Conservation (phyloP, 352 stramenopile genomes). For the Phytophthora meadii region DNA sequence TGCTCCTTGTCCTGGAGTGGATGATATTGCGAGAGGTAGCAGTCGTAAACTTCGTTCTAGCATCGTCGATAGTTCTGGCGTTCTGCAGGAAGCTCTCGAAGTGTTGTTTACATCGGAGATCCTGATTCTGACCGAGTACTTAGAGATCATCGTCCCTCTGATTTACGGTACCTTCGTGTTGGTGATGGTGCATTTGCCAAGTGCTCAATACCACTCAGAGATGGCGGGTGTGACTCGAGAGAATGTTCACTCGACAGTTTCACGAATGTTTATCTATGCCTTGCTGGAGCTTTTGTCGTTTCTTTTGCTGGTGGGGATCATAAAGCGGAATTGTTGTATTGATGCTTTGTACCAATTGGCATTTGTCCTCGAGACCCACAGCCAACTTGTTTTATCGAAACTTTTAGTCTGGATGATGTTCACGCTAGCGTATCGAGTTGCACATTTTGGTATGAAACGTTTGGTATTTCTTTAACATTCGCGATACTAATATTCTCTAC, state of each 20-base stretch:
- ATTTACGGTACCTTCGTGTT: conserved; percentile 3
- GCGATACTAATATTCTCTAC: too few species aligned
- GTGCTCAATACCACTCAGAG: conserved; percentile 8
- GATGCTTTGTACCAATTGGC: conserved; percentile 26
- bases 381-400: too few species aligned
- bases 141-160: conserved; percentile 5
- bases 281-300: conserved; percentile 27
- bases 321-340: conserved; percentile 15
- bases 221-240: neutral
- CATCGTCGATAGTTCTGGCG: neutral
- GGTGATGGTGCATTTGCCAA: conserved; percentile 5
- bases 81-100: neutral
- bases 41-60: neutral
- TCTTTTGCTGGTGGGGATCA: conserved; percentile 2
- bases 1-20: neutral
- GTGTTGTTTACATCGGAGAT: conserved; percentile 4
- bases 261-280: conserved; percentile 14
- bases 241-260: neutral
- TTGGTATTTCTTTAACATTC: too few species aligned
- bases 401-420: too few species aligned
- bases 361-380: conserved; percentile 21
- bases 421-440: too few species aligned
- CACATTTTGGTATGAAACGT: too few species aligned
- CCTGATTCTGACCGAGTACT: conserved; percentile 10
- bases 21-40: too few species aligned